A percentile compares a stretch with the other conserved stretches of the same genome.
Conservation (phyloP, 1,139 yeast genomes). For the Diutina rugosa region DNA sequence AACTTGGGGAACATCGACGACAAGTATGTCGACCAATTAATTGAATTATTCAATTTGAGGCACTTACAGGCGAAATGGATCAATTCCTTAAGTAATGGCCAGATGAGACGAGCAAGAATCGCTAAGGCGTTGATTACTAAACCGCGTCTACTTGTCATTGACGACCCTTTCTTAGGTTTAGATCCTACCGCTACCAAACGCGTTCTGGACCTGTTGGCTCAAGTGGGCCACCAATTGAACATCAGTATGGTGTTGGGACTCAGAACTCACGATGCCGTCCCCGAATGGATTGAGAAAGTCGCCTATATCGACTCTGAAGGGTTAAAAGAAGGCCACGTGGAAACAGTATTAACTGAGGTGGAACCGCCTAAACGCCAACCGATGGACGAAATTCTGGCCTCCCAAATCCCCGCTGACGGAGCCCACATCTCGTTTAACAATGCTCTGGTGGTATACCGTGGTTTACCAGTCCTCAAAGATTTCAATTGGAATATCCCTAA, state of each 20-base stretch:
- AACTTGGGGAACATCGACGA: conserved; percentile 8
- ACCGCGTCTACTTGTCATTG: conserved; percentile 61
- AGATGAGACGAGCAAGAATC: conserved; percentile 76
- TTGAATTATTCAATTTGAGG: conserved; percentile 39
- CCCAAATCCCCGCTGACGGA: neutral
- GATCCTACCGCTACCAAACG: conserved; percentile 61
- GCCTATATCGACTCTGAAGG: conserved; percentile 44
- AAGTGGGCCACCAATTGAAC: conserved; percentile 14
- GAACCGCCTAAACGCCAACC: neutral
- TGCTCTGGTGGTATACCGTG: conserved; percentile 57
- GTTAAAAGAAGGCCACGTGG: conserved; percentile 9
- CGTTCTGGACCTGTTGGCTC: conserved; percentile 34
- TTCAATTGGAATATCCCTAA: conserved; percentile 53
- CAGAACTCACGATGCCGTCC: conserved; percentile 61
- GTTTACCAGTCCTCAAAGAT: conserved; percentile 42
- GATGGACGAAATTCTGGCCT: neutral
- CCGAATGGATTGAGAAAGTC: conserved; percentile 67
- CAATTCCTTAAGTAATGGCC: conserved; percentile 86
- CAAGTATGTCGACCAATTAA: conserved; percentile 23
- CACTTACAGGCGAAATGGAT: conserved; percentile 63
- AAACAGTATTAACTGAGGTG: neutral
- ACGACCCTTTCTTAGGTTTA: conserved; percentile 86
- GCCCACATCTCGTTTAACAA: conserved; percentile 39
- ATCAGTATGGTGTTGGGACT: conserved; percentile 53
- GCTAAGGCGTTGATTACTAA: conserved; percentile 58